These are phyloP conservation scores for Osmanthus fragrans DNA, from an alignment of 257 asterid genomes.

Conservation along the genomic window DNA sequence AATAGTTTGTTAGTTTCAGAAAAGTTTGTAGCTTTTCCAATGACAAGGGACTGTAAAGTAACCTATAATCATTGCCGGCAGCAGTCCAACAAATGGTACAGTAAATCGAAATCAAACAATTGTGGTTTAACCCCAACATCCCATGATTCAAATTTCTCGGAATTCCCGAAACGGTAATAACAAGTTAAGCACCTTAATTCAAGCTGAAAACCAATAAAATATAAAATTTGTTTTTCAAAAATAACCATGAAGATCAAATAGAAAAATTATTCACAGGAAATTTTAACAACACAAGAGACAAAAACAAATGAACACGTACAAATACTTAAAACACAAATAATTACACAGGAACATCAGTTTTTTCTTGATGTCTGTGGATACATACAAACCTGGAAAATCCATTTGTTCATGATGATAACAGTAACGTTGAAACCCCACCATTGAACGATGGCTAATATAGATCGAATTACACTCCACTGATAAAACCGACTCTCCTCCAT, in stretches of 20 bases:
- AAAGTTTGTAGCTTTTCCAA: no score
- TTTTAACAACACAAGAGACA: not conserved
- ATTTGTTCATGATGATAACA: slow-evolving; percentile 50
- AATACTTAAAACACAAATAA: not conserved
- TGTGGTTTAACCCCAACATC: not conserved
- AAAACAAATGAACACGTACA: slow-evolving; percentile 1
- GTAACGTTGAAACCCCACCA: slow-evolving; percentile 58
- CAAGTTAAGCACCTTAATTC: slow-evolving; percentile 1
- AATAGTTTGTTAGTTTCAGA: no score
- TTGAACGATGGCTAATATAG: slow-evolving; percentile 41
- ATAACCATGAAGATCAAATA: not conserved
- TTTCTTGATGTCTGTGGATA: not conserved
- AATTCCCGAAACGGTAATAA: slow-evolving; percentile 12
- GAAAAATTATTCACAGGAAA: not conserved
- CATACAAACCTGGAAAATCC: slow-evolving; percentile 47
- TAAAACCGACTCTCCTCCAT: slow-evolving; percentile 40
- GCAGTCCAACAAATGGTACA: not conserved
- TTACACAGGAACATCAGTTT: not conserved
- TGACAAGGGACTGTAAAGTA: no score
- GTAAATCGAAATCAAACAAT: slow-evolving; percentile 1
- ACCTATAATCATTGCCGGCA: not conserved
- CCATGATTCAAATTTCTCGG: slow-evolving; percentile 9
- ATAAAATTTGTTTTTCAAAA: not conserved
- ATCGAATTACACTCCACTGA: slow-evolving; percentile 40
- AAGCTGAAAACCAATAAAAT: slow-evolving; percentile 15